Conservation (phyloP, 148 eudicot genomes). For the Silene conica region DNA sequence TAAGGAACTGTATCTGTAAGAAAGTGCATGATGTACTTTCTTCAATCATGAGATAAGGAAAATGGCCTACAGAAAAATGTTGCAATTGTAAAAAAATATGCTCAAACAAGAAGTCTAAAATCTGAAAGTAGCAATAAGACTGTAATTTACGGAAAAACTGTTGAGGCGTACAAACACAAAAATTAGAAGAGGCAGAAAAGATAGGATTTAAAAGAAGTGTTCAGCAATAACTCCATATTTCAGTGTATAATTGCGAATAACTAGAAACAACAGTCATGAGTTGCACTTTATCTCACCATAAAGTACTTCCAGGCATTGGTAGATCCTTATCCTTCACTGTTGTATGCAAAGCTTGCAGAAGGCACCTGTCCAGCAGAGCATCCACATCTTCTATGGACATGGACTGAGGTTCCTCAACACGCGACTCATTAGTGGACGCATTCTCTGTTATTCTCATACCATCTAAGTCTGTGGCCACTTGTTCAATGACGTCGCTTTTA, state of each 20-base stretch:
- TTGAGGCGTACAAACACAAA: neutral
- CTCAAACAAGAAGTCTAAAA: neutral
- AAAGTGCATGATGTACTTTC: slow-evolving; percentile 12
- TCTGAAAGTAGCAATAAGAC: neutral
- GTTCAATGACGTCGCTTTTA: slow-evolving; percentile 35
- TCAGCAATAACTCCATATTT: neutral
- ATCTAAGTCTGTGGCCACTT: slow-evolving; percentile 39
- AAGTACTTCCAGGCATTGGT: slow-evolving; percentile 88
- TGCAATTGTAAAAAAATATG: neutral
- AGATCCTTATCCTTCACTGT: slow-evolving; percentile 86
- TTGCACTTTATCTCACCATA: slow-evolving; percentile 54
- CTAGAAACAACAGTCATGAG: neutral
- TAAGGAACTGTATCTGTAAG: slow-evolving; percentile 10
- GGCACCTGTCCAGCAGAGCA: slow-evolving; percentile 68
- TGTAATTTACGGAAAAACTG: neutral
- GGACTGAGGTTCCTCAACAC: slow-evolving; percentile 44
- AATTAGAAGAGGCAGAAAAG: neutral
- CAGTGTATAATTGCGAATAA: neutral
- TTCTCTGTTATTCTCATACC: slow-evolving; percentile 47
- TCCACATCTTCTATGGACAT: slow-evolving; percentile 69
- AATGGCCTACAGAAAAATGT: neutral
- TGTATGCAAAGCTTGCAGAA: slow-evolving; percentile 91
- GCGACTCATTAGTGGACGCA: slow-evolving; percentile 31
- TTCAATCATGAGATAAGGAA: neutral
- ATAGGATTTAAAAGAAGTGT: too few relatives aligned